Evolutionary conservation across 441 rosid species (phyloP), one percentile per base, ranked within the genome.

Genomic region (Erodium trifolium): DNA sequence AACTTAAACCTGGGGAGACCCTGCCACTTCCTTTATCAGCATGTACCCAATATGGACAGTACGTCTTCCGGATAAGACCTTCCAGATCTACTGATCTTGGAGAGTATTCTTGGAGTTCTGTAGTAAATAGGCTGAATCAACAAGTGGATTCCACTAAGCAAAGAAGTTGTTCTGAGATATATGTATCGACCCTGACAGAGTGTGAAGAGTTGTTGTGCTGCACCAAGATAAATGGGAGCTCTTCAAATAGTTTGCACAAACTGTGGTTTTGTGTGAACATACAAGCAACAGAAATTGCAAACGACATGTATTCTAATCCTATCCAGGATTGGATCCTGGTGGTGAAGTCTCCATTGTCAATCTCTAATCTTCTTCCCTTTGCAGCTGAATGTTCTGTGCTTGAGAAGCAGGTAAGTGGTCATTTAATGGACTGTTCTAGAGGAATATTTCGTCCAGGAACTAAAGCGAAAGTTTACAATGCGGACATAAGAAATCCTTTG

Each of bases 281-380:
- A 77, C 90, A 86, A 76, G 89, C 96, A 51, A 80, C 84, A 12
- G 95, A 90, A 81, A 84, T 95, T 77, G 89, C 96, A 65, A 90
- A 86, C 79, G 98, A 91, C 79, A 80, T 87, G 14, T 87, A 73
- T 69, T 87, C 85, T 2, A 82, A 92, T 78, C 92, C 97, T 53
- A 92, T 92, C 78, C 86, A 90, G 76, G 98, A 95, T 80, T 95
- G 99, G 99, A 82, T 70, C 75, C 81, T 95, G 77, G 90, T 85
- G 71, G 78, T 95, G 72, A 95, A 90, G 78, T 78, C 99, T 51
- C 99, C 99, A 17, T 77, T 95, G 67, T 86, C 87, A 59, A 77
- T 95, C 72, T 76, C 87, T 78, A 90, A 84, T 76, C 87, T 80
- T 81, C 99, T 95, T 82, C 99, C 98, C 66, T 84, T 90, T 82